Base-by-base conservation (phyloP, 208 protist species). In the Histomonas meleagridis region DNA sequence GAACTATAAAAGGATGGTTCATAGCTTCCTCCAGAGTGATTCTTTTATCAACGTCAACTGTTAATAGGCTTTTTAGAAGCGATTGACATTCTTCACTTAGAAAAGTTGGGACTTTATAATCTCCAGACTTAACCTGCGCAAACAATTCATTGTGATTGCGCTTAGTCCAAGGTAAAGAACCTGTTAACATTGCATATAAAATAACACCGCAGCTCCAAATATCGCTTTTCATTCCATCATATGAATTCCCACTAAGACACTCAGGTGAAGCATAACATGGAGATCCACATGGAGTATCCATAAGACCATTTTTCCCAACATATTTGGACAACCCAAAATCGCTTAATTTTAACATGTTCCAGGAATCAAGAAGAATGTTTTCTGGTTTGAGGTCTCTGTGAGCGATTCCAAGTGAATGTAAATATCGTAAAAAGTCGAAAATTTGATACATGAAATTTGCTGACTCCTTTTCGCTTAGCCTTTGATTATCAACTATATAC, bases 361-460 rank as follows among this genome's bases (percentile, higher is more conserved):
- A 49, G 70, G 32, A 32, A 28, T 79, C 70, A 5, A 79, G 70
- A 1, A 79, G 40, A 0, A 79, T 7, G 40, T 79, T 79, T 79
- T 79, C 70, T 79, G 70, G 70, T 49, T 79, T 79, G 0, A 79
- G 18, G 40, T 79, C 70, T 9, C 70, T 1, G 23, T 79, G 70
- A 2, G 70, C 70, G 18, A 79, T 49, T 35, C 70, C 40, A 28
- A 49, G 32, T 9, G 70, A 79, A 43, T 79, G 70, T n/a, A 79
- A 32, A 35, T 79, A 79, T 79, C 49, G 46, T 49, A 79, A 40
- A 0, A 40, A 32, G n/a, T 79, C 40, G 32, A 79, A 35, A 32
- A 79, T 79, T 79, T 79, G 70, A 49, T 79, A 21, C 70, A 79
- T 79, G 49, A 49, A 79, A 49, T 46, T 46, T 7, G 70, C 70